phyloP scores from a whole-genome alignment of 2,329 filamentous ascomycete genomes.

The Coniella lustricola region DNA sequence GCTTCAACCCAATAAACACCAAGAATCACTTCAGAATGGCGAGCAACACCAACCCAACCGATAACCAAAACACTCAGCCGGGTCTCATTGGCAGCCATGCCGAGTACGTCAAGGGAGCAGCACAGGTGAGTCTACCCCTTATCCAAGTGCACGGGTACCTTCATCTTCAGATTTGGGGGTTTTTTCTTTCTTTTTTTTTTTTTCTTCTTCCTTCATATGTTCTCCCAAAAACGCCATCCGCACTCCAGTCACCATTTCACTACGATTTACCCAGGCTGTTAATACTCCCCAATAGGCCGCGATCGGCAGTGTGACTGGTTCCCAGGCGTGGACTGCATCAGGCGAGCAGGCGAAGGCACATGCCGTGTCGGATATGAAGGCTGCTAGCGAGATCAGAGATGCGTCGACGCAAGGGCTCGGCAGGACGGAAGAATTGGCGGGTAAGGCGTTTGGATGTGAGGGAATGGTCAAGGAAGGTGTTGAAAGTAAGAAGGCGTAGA shows the following conservation, averaged over 20 bases:
- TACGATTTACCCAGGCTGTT: background rate
- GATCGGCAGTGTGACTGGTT: slow-evolving; percentile 56
- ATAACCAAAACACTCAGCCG: slow-evolving; percentile 35
- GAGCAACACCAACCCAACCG: background rate
- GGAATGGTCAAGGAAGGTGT: slow-evolving; percentile 61
- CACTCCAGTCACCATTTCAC: background rate
- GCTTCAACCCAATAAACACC: background rate
- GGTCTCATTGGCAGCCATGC: slow-evolving; percentile 57
- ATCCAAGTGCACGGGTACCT: too few species aligned
- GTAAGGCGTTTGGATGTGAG: slow-evolving; percentile 58
- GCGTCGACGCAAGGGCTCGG: slow-evolving; percentile 48
- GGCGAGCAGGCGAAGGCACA: slow-evolving; percentile 58
- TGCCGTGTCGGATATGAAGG: slow-evolving; percentile 56
- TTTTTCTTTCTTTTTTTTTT: too few species aligned
- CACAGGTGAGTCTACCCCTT: slow-evolving; percentile 43
- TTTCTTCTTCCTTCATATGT: too few species aligned
- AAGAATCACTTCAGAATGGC: slow-evolving; percentile 11
- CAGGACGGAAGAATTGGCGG: slow-evolving; percentile 57
- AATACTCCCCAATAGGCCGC: slow-evolving; percentile 35
- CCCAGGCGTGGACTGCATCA: slow-evolving; percentile 54
- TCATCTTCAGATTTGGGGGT: too few species aligned
- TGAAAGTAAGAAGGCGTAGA: slow-evolving; percentile 34
- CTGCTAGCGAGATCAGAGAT: slow-evolving; percentile 50
- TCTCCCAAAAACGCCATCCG: too few species aligned
- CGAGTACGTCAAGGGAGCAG: slow-evolving; percentile 62